Evolutionary conservation across 139 green algal genomes (phyloP).

Genomic region (Micromonas pusilla): DNA sequence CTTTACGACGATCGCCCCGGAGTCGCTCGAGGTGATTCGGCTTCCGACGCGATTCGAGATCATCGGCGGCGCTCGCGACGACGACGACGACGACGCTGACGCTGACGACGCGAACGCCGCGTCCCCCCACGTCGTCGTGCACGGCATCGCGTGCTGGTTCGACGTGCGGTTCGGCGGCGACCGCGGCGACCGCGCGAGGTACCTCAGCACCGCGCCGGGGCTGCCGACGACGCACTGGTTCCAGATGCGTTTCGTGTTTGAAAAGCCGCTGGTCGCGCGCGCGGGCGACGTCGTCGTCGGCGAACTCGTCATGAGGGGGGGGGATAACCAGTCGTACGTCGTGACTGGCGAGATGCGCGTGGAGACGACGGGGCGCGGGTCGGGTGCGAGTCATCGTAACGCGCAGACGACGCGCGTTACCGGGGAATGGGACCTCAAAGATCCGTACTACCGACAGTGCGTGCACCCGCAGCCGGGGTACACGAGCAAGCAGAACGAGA

Average conservation of each 20-base stretch:
- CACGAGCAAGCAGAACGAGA: background rate
- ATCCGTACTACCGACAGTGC: slow-evolving; percentile 74
- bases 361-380: background rate
- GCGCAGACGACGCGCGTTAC: background rate
- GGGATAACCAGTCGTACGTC: background rate
- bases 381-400: background rate
- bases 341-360: background rate
- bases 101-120: slow-evolving; percentile 12
- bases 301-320: background rate
- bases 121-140: too few relatives aligned
- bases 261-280: background rate
- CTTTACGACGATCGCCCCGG: slow-evolving; percentile 60
- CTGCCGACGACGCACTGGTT: slow-evolving; percentile 87
- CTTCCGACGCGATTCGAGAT: slow-evolving; percentile 56
- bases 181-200: slow-evolving; percentile 46
- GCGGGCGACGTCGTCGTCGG: background rate
- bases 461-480: slow-evolving; percentile 32
- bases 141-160: slow-evolving; percentile 91
- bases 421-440: slow-evolving; percentile 79
- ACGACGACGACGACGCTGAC: slow-evolving; percentile 40
- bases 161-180: slow-evolving; percentile 85
- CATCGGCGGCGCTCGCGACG: background rate
- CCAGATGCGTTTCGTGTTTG: slow-evolving; percentile 51
- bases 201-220: slow-evolving; percentile 84
- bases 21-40: slow-evolving; percentile 66